phyloP scores from a whole-genome alignment of 1,284 basidiomycete genomes.

The Ustilago sp. region DNA sequence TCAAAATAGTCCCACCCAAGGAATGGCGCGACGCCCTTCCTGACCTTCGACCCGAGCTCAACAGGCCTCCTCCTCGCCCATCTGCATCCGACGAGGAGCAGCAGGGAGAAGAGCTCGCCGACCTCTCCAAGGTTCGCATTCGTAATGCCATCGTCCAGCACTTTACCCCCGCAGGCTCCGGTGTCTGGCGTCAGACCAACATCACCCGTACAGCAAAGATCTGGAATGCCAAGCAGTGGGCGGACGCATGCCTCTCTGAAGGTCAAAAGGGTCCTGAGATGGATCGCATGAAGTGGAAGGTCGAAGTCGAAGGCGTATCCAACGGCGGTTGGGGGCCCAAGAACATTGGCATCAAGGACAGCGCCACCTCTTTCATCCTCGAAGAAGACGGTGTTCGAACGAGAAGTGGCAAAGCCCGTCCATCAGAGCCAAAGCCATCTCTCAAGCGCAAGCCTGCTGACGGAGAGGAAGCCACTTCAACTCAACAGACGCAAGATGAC shows the following conservation, averaged over 20 bases:
- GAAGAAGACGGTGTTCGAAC: constrained; percentile 63
- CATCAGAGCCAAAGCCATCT: constrained; percentile 17
- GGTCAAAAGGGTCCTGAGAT: constrained; percentile 65
- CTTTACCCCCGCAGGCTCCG: constrained; percentile 61
- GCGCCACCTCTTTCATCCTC: constrained; percentile 26
- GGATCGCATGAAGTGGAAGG: constrained; percentile 62
- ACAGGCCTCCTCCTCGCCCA: constrained; percentile 4
- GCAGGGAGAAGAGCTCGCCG: constrained; percentile 22
- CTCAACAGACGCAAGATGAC: constrained; percentile 11
- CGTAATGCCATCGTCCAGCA: constrained; percentile 67
- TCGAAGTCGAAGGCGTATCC: constrained; percentile 51
- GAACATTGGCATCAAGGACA: constrained; percentile 40
- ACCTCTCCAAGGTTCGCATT: constrained; percentile 61
- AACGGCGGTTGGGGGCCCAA: constrained; percentile 54
- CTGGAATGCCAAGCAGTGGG: constrained; percentile 68
- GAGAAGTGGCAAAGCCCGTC: constrained; percentile 51
- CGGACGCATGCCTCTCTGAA: constrained; percentile 54
- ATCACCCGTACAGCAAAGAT: constrained; percentile 62
- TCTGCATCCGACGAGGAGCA: constrained; percentile 9
- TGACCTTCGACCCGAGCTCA: constrained; percentile 38
- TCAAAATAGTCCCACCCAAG: constrained; percentile 66
- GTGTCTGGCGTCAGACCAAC: constrained; percentile 68
- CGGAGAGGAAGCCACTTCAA: constrained; percentile 11
- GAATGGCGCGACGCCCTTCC: constrained; percentile 66
- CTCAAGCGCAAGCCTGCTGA: constrained; percentile 34